Evolutionary conservation across 176 grass and related monocot species (phyloP).

Genomic region (Tuctoria greenei): DNA sequence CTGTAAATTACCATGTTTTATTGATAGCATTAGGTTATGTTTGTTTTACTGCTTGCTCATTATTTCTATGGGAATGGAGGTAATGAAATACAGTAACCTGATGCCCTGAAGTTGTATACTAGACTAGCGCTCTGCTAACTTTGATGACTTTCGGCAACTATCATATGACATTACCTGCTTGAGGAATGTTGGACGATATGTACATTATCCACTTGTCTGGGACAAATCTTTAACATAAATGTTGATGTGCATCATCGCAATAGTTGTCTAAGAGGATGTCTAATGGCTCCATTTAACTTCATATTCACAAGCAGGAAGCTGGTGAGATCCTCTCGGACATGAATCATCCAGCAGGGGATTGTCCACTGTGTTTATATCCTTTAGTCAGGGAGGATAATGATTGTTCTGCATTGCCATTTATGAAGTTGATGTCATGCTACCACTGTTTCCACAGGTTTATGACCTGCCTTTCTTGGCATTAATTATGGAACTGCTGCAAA

Average conservation of each 20-base stretch:
- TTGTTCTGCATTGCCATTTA: conserved; percentile 62
- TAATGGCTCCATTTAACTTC: conserved; percentile 23
- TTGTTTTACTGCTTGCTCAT: background rate
- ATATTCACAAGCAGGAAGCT: conserved; percentile 62
- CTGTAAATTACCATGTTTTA: background rate
- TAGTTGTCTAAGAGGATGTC: conserved; percentile 6
- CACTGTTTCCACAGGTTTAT: conserved; percentile 93
- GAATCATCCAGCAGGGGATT: conserved; percentile 97
- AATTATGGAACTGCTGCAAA: conserved; percentile 24
- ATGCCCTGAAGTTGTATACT: conserved; percentile 20
- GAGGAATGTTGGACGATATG: background rate
- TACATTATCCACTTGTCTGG: background rate
- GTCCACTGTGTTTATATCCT: conserved; percentile 90
- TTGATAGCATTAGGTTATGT: background rate
- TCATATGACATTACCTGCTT: conserved; percentile 7
- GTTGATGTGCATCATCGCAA: background rate
- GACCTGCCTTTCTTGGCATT: background rate
- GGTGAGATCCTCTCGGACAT: conserved; percentile 78
- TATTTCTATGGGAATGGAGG: background rate
- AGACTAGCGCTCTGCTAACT: background rate
- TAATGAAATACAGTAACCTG: background rate
- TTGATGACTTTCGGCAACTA: conserved; percentile 8
- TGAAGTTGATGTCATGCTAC: conserved; percentile 99
- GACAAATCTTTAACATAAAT: background rate
- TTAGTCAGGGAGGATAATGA: conserved; percentile 59